Evolutionary conservation across 208 protist species (phyloP).

Genomic region (Acanthamoeba triangularis): DNA sequence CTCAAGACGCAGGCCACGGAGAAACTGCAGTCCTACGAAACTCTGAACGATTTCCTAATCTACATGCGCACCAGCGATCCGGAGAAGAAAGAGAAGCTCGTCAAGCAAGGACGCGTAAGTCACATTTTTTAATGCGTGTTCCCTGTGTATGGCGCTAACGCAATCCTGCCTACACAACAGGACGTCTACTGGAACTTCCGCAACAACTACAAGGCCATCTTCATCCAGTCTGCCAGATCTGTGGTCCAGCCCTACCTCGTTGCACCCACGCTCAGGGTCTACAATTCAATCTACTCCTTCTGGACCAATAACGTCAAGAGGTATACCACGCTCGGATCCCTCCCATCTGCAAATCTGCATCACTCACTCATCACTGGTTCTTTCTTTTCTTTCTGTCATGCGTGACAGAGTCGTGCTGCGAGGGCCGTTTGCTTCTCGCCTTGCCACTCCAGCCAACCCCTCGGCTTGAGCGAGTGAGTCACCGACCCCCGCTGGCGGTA

Average conservation of each 20-base stretch:
- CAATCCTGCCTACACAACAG: background rate
- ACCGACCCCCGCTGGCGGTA: no score
- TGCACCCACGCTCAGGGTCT: background rate
- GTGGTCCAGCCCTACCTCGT: conserved; percentile 37
- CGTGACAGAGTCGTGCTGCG: background rate
- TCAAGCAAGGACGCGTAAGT: conserved; percentile 38
- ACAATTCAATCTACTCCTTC: background rate
- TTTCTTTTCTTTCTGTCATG: background rate
- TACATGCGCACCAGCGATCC: conserved; percentile 32
- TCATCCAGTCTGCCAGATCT: background rate
- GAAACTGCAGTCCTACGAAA: conserved; percentile 22
- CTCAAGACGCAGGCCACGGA: conserved; percentile 19
- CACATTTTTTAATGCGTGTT: no score
- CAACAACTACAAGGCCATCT: conserved; percentile 28
- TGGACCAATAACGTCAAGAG: background rate
- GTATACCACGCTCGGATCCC: background rate
- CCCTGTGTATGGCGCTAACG: background rate
- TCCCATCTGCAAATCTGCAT: background rate
- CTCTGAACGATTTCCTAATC: conserved; percentile 17
- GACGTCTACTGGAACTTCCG: conserved; percentile 38
- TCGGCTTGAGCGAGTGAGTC: background rate
- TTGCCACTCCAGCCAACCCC: background rate
- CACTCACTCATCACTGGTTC: background rate
- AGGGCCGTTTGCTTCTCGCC: background rate
- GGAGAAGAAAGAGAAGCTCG: conserved; percentile 9